A percentile compares a stretch with the other conserved stretches of the same genome.
Evolutionary conservation across 2,329 filamentous ascomycete species (phyloP).

Genomic region (Sphaerulina musiva): DNA sequence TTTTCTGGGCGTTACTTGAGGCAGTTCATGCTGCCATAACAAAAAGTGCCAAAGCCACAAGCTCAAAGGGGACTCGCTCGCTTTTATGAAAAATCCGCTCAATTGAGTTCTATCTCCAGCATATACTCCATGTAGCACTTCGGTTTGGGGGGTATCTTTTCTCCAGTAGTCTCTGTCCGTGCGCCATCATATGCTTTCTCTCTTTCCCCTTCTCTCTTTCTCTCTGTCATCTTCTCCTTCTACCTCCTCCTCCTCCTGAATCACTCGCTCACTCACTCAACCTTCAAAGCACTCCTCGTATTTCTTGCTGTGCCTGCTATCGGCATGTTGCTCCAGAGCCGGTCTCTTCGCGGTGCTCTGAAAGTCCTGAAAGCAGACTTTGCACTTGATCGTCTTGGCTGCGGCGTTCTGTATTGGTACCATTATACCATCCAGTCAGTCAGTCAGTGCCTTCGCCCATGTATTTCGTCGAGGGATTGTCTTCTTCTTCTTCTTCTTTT

Average conservation of each 20-base stretch:
- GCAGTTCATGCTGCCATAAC: background rate
- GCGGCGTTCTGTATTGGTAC: slow-evolving; percentile 54
- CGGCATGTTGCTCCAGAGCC: slow-evolving; percentile 64
- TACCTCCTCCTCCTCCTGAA: background rate
- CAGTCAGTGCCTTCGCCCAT: background rate
- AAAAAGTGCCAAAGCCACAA: background rate
- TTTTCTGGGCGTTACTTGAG: background rate
- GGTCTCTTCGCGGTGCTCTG: slow-evolving; percentile 69
- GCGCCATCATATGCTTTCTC: no score
- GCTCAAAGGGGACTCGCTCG: no score
- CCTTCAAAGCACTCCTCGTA: slow-evolving; percentile 61
- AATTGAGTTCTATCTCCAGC: background rate
- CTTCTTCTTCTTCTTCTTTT: no score
- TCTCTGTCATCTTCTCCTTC: no score
- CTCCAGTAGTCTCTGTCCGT: no score
- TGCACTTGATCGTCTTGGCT: slow-evolving; percentile 71
- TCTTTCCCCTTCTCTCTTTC: no score
- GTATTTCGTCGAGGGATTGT: background rate
- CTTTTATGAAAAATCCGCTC: background rate
- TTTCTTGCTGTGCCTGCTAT: slow-evolving; percentile 70
- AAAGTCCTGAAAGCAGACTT: slow-evolving; percentile 70
- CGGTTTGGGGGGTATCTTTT: no score
- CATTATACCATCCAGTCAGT: background rate
- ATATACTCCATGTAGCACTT: no score
- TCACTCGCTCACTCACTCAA: background rate